Base-by-base conservation (phyloP, 345 rosid species). In the Brassica rapa region DNA sequence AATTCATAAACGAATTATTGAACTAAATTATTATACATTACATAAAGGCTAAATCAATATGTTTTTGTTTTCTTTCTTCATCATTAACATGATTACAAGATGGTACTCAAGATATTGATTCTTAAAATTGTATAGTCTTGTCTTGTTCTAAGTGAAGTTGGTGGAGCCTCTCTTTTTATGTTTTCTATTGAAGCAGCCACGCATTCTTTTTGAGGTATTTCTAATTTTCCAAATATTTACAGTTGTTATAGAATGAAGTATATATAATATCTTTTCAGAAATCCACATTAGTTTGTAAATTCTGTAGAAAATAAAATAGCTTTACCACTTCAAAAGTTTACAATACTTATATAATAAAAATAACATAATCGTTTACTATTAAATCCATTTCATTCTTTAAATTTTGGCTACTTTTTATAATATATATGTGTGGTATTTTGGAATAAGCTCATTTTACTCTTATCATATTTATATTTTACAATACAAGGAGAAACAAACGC, bases 81-180 rank as follows among this genome's bases (percentile, higher is more conserved):
- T n/a, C 56, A n/a, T 51, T 51, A 51, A 21, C 8, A 51, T 14
- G 5, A 7, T n/a, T 51, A 1, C n/a, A 51, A 51, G 5, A n/a
- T 51, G 19, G 3, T 51, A 51, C 56, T n/a, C 56, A n/a, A 78
- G 68, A 19, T 43, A 39, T 30, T 27, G 33, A 65, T 25, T 64
- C 5, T 78, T 76, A 55, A 43, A 78, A 78, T 72, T 30, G 63
- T 68, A 57, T 41, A 3, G 72, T 29, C 67, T 55, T 78, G 67
- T 78, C 77, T 71, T 55, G 7, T 63, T 51, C 56, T n/a, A n/a
- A 51, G 21, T 51, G 56, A 51, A 51, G 62, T 46, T 61, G 71
- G 39, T 70, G 75, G 75, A 77, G 24, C 70, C 57, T 23, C 14
- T 15, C 14, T 62, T 62, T 69, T 49, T n/a, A 3, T 30, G 11